phyloP scores from a whole-genome alignment of 495 filamentous ascomycete genomes.

The Hapsidospora chrysogenum region DNA sequence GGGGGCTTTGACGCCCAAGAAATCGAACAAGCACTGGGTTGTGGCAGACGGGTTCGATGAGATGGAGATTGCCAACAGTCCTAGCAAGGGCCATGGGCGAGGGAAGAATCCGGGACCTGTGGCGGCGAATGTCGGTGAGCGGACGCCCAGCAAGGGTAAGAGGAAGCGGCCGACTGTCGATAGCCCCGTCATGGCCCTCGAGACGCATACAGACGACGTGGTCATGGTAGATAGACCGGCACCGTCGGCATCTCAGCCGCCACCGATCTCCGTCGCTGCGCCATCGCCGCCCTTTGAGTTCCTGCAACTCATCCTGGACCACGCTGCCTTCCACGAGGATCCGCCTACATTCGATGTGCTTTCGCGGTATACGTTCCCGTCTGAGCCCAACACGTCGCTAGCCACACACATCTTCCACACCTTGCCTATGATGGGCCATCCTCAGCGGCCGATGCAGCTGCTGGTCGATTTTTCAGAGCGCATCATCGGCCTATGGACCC shows the following conservation, averaged over 20 bases:
- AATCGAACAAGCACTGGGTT: conserved; percentile 21
- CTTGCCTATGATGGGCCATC: conserved; percentile 17
- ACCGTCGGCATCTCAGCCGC: conserved; percentile 3
- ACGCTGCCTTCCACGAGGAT: conserved; percentile 16
- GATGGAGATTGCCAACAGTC: conserved; percentile 28
- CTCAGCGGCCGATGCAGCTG: conserved; percentile 17
- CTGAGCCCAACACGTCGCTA: conserved; percentile 19
- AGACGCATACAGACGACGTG: conserved; percentile 21
- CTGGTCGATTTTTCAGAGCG: conserved; percentile 26
- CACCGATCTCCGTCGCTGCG: conserved; percentile 3
- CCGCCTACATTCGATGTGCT: conserved; percentile 25
- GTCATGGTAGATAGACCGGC: conserved; percentile 11
- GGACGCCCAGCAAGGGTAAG: conserved; percentile 31
- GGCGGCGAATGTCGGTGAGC: conserved; percentile 18
- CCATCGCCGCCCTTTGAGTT: conserved; percentile 19
- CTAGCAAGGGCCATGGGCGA: conserved; percentile 19
- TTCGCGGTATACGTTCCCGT: conserved; percentile 21
- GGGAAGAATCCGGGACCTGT: conserved; percentile 16
- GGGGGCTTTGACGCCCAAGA: conserved; percentile 26
- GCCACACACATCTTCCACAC: conserved; percentile 26
- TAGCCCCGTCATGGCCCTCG: conserved; percentile 30
- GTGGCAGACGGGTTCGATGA: conserved; percentile 37
- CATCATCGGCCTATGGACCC: conserved; percentile 26
- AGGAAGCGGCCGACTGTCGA: conserved; percentile 32
- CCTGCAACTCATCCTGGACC: conserved; percentile 23